Percentiles rank a stretch among this genome's conserved stretches.
phyloP scores from a whole-genome alignment of 192 early-diverging fungal species.

The Powellomyces hirtus region DNA sequence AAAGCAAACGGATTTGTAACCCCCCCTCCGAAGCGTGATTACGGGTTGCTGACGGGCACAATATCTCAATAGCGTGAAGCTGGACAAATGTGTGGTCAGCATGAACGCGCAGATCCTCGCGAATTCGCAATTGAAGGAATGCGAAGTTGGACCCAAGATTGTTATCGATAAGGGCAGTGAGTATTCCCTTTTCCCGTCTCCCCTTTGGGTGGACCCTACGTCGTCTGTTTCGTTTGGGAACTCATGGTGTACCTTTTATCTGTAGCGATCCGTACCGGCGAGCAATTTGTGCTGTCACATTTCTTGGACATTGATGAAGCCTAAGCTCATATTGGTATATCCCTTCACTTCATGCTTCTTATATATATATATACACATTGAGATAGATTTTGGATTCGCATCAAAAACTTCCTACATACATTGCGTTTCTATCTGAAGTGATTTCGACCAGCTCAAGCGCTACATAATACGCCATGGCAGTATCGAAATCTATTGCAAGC shows the following conservation, averaged over 20 bases:
- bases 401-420: too few relatives aligned
- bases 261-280: not conserved
- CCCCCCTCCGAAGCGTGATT: too few relatives aligned
- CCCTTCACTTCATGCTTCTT: not conserved
- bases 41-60: not conserved
- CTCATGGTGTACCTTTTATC: too few relatives aligned
- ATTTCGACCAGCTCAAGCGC: too few relatives aligned
- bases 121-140: constrained; percentile 79
- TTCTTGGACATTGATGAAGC: not conserved
- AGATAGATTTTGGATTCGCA: not conserved
- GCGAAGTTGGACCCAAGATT: constrained; percentile 72
- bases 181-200: not conserved
- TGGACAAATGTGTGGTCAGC: constrained; percentile 87
- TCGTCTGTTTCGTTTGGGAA: not conserved
- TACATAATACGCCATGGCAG: too few relatives aligned
- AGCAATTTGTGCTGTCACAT: not conserved
- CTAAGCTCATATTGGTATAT: too few relatives aligned
- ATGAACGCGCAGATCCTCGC: constrained; percentile 74
- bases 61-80: constrained; percentile 76
- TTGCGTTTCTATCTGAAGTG: too few relatives aligned
- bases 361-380: too few relatives aligned
- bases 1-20: too few relatives aligned
- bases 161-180: constrained; percentile 68
- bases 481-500: too few relatives aligned
- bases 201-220: not conserved